A percentile compares a stretch with the other conserved stretches of the same genome.
These are phyloP conservation scores for Tetragonia tetragonoides DNA, from an alignment of 148 eudicot genomes.

Conservation along the genomic window DNA sequence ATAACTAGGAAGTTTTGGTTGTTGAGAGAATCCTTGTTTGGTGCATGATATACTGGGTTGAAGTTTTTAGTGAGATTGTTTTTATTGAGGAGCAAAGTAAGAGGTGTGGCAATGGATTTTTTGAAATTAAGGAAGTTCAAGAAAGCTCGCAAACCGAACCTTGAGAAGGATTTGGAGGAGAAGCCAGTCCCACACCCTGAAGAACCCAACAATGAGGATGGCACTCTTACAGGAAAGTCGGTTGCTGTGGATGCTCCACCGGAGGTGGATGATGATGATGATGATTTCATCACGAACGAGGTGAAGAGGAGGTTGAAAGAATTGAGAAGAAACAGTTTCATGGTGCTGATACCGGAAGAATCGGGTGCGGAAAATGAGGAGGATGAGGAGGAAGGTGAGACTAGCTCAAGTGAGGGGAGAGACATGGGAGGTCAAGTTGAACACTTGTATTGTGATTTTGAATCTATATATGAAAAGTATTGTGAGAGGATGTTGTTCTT, in stretches of 20 bases:
- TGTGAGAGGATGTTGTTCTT: slow-evolving; percentile 81
- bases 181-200: slow-evolving; percentile 48
- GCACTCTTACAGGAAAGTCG: slow-evolving; percentile 43
- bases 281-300: slow-evolving; percentile 85
- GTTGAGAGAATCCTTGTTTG: slow-evolving; percentile 3
- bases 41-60: neutral
- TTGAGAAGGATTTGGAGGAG: slow-evolving; percentile 40
- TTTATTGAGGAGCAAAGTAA: neutral
- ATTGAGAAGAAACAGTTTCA: slow-evolving; percentile 85
- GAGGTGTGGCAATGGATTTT: slow-evolving; percentile 54
- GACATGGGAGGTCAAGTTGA: slow-evolving; percentile 65
- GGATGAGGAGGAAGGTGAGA: slow-evolving; percentile 65
- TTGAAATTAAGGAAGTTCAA: slow-evolving; percentile 64
- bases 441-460: slow-evolving; percentile 78
- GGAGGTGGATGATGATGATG: slow-evolving; percentile 79
- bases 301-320: slow-evolving; percentile 92
- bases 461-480: slow-evolving; percentile 72
- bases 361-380: slow-evolving; percentile 59
- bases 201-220: slow-evolving; percentile 45
- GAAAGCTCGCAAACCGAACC: slow-evolving; percentile 51
- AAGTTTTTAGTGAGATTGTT: neutral
- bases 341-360: slow-evolving; percentile 96
- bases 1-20: neutral
- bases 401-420: slow-evolving; percentile 75
- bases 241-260: slow-evolving; percentile 41